Percentiles rank a stretch among this genome's conserved stretches.
These are phyloP conservation scores for Citrus sp. DNA, from an alignment of 345 rosid species.

Conservation along the genomic window DNA sequence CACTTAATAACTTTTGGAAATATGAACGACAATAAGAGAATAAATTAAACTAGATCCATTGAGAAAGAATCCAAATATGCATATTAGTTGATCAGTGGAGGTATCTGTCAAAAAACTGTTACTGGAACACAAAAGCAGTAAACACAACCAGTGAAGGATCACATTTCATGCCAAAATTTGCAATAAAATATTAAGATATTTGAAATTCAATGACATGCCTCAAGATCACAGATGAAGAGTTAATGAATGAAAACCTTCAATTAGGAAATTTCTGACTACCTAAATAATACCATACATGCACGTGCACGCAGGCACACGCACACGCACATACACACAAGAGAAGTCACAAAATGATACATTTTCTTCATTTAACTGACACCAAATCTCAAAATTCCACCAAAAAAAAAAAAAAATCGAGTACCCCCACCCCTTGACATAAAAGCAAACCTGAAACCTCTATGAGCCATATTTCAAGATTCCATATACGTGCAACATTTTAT, in stretches of 20 bases:
- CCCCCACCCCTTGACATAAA: not conserved
- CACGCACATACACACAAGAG: no score
- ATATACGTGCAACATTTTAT: no score
- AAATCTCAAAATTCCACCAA: not conserved
- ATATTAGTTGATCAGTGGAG: not conserved
- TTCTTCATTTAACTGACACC: not conserved
- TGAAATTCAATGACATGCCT: not conserved
- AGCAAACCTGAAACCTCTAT: not conserved
- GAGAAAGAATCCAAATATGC: not conserved
- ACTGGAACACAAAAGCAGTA: not conserved
- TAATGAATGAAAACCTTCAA: not conserved
- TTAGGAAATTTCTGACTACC: not conserved
- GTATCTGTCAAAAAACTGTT: not conserved
- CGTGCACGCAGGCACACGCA: no score
- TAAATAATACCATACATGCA: no score
- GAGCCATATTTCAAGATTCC: not conserved
- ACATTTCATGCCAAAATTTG: not conserved
- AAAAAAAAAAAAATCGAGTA: no score
- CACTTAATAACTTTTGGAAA: not conserved
- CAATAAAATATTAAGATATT: not conserved
- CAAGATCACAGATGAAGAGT: not conserved
- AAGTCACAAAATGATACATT: not conserved
- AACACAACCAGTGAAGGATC: not conserved
- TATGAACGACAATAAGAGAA: not conserved
- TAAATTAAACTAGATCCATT: not conserved